phyloP scores from a whole-genome alignment of 2,329 filamentous ascomycete species.

The Lachnellula suecica region DNA sequence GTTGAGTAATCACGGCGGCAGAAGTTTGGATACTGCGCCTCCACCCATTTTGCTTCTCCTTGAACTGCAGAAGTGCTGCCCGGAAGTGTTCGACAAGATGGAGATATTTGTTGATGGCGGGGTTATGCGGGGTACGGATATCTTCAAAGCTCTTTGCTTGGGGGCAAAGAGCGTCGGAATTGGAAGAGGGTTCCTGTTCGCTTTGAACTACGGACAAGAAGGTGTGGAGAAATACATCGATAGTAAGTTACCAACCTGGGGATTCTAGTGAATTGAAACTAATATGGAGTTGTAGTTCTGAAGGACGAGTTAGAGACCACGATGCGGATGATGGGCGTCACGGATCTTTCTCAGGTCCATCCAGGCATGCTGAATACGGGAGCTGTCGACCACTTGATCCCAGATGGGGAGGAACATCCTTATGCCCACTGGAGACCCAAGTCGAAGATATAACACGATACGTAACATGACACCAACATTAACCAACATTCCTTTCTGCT shows the following conservation, averaged over 20 bases:
- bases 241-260: constrained; percentile 41
- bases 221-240: constrained; percentile 53
- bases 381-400: constrained; percentile 47
- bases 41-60: constrained; percentile 58
- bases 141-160: constrained; percentile 65
- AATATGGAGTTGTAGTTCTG: constrained; percentile 38
- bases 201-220: constrained; percentile 60
- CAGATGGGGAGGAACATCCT: constrained; percentile 42
- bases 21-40: constrained; percentile 50
- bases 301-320: constrained; percentile 64
- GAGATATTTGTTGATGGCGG: constrained; percentile 67
- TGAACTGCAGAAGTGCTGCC: constrained; percentile 61
- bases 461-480: neutral
- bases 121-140: constrained; percentile 62
- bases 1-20: constrained; percentile 69
- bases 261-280: neutral
- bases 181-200: constrained; percentile 60
- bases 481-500: neutral
- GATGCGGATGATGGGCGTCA: constrained; percentile 66
- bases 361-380: constrained; percentile 59
- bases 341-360: constrained; percentile 57
- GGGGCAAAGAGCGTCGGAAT: constrained; percentile 64
- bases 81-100: constrained; percentile 57
- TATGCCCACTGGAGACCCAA: constrained; percentile 40
- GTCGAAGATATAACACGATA: constrained; percentile 25